Conservation (phyloP, 352 stramenopile species). For the Paralagenidium karlingii region DNA sequence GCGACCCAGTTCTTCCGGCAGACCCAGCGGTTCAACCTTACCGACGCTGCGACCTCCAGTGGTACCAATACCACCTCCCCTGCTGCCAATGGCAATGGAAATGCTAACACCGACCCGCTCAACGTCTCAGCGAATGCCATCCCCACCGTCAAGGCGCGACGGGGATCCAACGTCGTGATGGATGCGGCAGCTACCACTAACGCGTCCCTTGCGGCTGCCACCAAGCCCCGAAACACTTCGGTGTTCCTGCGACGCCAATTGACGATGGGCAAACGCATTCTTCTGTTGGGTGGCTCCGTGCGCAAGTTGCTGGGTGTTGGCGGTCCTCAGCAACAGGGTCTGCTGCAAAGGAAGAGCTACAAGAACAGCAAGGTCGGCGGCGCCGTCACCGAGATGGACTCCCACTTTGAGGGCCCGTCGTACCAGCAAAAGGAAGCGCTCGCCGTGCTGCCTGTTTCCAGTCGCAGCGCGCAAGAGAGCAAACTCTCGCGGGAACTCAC, state of each 20-base stretch:
- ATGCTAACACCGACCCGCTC: not conserved
- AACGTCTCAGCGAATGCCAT: not conserved
- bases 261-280: not conserved
- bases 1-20: slow-evolving; percentile 49
- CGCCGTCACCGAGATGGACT: slow-evolving; percentile 1
- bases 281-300: slow-evolving; percentile 4
- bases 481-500: slow-evolving; percentile 35
- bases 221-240: not conserved
- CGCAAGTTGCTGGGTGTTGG: too few relatives aligned
- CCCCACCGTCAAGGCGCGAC: not conserved
- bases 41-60: slow-evolving; percentile 15
- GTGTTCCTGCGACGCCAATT: not conserved
- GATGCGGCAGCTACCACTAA: not conserved
- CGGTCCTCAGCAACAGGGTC: too few relatives aligned
- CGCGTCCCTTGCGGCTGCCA: not conserved
- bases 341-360: too few relatives aligned
- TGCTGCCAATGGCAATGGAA: not conserved
- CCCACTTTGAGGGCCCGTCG: slow-evolving; percentile 13
- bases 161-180: not conserved
- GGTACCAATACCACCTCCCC: not conserved
- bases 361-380: not conserved
- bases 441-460: slow-evolving; percentile 30
- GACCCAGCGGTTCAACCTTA: slow-evolving; percentile 40
- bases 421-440: slow-evolving; percentile 44
- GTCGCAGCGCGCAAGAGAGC: slow-evolving; percentile 47